Conservation (phyloP, 257 asterid genomes). For the Rehmannia glutinosa region DNA sequence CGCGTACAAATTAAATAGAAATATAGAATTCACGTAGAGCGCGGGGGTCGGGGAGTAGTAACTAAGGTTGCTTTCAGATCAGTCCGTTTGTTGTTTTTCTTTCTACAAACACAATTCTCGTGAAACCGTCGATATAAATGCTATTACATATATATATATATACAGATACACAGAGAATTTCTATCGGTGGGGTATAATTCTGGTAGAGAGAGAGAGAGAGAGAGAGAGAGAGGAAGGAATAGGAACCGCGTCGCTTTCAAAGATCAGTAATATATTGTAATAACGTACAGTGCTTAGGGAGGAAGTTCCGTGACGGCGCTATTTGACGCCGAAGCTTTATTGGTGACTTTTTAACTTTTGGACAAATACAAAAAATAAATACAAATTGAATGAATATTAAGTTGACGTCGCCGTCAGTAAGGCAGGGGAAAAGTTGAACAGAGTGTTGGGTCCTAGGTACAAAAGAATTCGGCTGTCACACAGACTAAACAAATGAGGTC, state of each 20-base stretch:
- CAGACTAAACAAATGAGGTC: conserved; percentile 9
- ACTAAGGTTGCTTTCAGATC: conserved; percentile 36
- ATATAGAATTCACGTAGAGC: conserved; percentile 8
- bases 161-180: conserved; percentile 11
- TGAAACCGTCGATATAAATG: conserved; percentile 41
- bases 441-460: conserved; percentile 26
- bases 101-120: conserved; percentile 42
- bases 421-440: conserved; percentile 15
- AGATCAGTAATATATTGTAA: conserved; percentile 13
- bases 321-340: conserved; percentile 29
- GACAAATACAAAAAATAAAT: neutral
- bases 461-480: conserved; percentile 25
- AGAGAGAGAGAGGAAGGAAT: conserved; percentile 3
- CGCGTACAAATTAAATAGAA: neutral
- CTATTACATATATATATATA: conserved; percentile 17
- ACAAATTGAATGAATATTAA: neutral
- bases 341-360: conserved; percentile 19
- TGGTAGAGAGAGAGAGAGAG: conserved; percentile 1
- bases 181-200: conserved; percentile 9
- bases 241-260: conserved; percentile 25
- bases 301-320: conserved; percentile 32
- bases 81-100: conserved; percentile 32
- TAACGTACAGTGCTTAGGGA: conserved; percentile 18
- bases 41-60: conserved; percentile 8
- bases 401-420: conserved; percentile 38